Evolutionary conservation across 2,329 filamentous ascomycete genomes (phyloP).

Genomic region (Emydomyces testavorans): DNA sequence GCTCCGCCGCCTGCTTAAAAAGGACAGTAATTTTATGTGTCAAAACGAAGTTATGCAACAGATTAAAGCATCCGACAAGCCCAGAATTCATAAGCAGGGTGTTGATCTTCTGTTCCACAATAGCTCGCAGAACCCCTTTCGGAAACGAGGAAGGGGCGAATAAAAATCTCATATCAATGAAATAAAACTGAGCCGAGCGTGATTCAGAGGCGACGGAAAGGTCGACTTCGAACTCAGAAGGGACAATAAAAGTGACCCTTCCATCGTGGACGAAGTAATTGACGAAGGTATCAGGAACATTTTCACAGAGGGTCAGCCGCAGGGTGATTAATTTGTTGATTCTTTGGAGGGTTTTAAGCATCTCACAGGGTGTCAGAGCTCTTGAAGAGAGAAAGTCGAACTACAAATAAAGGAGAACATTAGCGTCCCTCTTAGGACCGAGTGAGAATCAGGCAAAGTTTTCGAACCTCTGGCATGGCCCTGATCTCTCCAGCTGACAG

Average conservation of each 20-base stretch:
- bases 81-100: slow-evolving; percentile 57
- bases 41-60: slow-evolving; percentile 75
- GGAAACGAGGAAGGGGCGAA: slow-evolving; percentile 64
- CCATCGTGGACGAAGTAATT: slow-evolving; percentile 71
- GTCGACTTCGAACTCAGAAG: slow-evolving; percentile 82
- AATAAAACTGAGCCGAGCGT: slow-evolving; percentile 73
- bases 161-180: slow-evolving; percentile 78
- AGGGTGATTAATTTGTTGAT: slow-evolving; percentile 75
- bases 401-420: slow-evolving; percentile 32
- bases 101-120: slow-evolving; percentile 63
- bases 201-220: slow-evolving; percentile 83
- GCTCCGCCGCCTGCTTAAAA: slow-evolving; percentile 59
- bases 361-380: slow-evolving; percentile 57
- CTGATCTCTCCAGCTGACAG: slow-evolving; percentile 65
- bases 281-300: slow-evolving; percentile 64
- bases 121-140: slow-evolving; percentile 48
- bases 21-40: slow-evolving; percentile 84
- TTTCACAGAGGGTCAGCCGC: slow-evolving; percentile 73
- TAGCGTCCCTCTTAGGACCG: not conserved
- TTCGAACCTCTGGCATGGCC: slow-evolving; percentile 66
- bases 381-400: slow-evolving; percentile 67
- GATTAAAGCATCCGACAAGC: slow-evolving; percentile 67
- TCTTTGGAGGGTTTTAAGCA: slow-evolving; percentile 63
- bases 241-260: slow-evolving; percentile 76
- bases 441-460: not conserved